These are phyloP conservation scores for Brettanomyces naardenensis DNA, from an alignment of 805 yeast species.

Conservation along the genomic window DNA sequence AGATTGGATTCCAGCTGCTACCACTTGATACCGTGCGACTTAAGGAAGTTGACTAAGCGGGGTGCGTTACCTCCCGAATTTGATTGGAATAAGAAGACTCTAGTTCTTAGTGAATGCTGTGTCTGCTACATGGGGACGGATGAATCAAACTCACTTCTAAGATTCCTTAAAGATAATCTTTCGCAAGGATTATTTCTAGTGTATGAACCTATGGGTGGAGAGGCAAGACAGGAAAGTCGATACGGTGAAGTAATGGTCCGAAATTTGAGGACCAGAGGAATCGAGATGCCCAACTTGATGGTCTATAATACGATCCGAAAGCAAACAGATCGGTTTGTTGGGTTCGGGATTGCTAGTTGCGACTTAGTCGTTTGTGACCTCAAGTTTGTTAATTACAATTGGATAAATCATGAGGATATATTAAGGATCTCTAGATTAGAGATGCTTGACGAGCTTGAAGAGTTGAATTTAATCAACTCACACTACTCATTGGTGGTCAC, in stretches of 20 bases:
- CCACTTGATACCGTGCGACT: constrained; percentile 47
- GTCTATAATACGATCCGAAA: constrained; percentile 39
- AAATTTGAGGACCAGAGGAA: constrained; percentile 54
- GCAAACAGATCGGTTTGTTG: constrained; percentile 31
- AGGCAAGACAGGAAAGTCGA: constrained; percentile 28
- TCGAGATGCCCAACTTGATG: constrained; percentile 49
- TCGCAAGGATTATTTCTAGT: constrained; percentile 29
- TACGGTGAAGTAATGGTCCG: constrained; percentile 65
- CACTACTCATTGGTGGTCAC: constrained; percentile 46
- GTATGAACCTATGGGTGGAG: constrained; percentile 64
- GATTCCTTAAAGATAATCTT: constrained; percentile 31
- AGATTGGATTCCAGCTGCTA: constrained; percentile 25
- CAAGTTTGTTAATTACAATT: constrained; percentile 29
- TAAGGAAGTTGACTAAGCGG: constrained; percentile 29
- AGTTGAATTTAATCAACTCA: constrained; percentile 47
- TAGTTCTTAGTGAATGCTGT: constrained; percentile 69
- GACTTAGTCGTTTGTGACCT: constrained; percentile 37
- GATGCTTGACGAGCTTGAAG: constrained; percentile 70
- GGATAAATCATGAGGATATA: constrained; percentile 37
- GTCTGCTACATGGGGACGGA: constrained; percentile 57
- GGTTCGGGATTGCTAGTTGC: constrained; percentile 16
- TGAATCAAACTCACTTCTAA: constrained; percentile 37
- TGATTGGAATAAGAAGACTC: constrained; percentile 39
- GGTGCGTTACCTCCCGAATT: constrained; percentile 6
- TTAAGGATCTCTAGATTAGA: constrained; percentile 46